Evolutionary conservation across 768 basidiomycete species (phyloP).

Genomic region (Rhodotorula kratochvilovae): DNA sequence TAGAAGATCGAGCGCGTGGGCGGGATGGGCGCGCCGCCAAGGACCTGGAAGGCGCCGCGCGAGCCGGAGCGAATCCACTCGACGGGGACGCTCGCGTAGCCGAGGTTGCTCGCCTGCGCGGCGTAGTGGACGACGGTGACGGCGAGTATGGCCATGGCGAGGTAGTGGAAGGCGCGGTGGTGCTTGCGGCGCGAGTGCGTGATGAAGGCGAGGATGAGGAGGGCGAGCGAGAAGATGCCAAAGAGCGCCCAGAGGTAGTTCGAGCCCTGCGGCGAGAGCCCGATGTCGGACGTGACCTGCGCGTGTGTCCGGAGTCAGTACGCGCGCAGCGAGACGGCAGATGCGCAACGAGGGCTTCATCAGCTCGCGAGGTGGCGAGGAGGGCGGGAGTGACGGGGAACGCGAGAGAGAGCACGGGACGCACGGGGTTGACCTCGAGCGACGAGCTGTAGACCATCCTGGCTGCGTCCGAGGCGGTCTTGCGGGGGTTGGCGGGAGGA

Average conservation of each 20-base stretch:
- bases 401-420: not conserved
- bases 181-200: slow-evolving; percentile 1
- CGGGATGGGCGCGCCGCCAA: slow-evolving; percentile 3
- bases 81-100: slow-evolving; percentile 10
- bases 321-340: not conserved
- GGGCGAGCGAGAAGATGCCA: slow-evolving; percentile 8
- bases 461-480: not conserved
- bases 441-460: not conserved
- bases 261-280: not conserved
- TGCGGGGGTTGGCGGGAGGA: not conserved
- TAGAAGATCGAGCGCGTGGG: slow-evolving; percentile 22
- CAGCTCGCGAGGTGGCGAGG: too few relatives aligned
- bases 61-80: slow-evolving; percentile 13
- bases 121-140: slow-evolving; percentile 12
- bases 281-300: not conserved
- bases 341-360: too few relatives aligned
- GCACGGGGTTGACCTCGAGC: not conserved
- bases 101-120: slow-evolving; percentile 13
- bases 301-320: too few relatives aligned
- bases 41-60: slow-evolving; percentile 12
- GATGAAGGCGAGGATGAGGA: not conserved
- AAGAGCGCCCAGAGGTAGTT: not conserved
- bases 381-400: too few relatives aligned
- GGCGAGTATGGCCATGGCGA: slow-evolving; percentile 15
- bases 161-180: slow-evolving; percentile 17